These are phyloP conservation scores for Rubia balearica DNA, from an alignment of 305 asterid genomes.

Conservation along the genomic window DNA sequence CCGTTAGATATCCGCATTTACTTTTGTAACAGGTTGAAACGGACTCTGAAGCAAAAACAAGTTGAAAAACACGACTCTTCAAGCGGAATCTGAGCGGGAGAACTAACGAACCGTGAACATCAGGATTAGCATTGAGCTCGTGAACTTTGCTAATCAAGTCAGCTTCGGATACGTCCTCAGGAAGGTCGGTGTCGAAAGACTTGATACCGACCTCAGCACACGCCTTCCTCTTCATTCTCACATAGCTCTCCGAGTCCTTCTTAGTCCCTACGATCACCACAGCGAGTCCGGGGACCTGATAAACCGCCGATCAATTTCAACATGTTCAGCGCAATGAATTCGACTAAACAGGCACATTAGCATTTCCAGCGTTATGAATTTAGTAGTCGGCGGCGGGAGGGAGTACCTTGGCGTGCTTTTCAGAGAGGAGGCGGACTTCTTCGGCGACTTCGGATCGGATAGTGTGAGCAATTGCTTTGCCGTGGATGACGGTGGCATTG, in stretches of 20 bases:
- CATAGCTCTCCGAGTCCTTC: conserved; percentile 93
- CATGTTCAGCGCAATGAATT: neutral
- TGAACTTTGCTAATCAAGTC: conserved; percentile 74
- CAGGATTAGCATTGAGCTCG: conserved; percentile 69
- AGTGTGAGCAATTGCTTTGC: conserved; percentile 73
- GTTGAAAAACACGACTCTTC: conserved; percentile 20
- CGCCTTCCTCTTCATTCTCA: conserved; percentile 85
- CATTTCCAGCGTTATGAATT: neutral
- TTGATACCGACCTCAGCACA: conserved; percentile 85
- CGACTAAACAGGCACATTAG: neutral
- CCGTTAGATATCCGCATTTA: neutral
- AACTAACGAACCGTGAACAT: conserved; percentile 70
- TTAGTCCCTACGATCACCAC: conserved; percentile 86
- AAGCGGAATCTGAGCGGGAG: neutral
- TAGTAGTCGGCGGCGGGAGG: neutral
- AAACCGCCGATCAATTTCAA: neutral
- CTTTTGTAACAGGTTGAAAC: neutral
- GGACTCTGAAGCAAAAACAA: neutral
- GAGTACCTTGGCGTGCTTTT: conserved; percentile 56
- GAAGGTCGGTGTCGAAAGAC: conserved; percentile 65
- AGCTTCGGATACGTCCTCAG: conserved; percentile 66
- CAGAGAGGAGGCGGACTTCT: conserved; percentile 58
- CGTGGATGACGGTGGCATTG: conserved; percentile 65
- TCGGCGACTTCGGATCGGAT: conserved; percentile 75
- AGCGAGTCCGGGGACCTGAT: conserved; percentile 89